phyloP scores from a whole-genome alignment of 371 early-diverging fungal genomes.

The Synchytrium microbalum region DNA sequence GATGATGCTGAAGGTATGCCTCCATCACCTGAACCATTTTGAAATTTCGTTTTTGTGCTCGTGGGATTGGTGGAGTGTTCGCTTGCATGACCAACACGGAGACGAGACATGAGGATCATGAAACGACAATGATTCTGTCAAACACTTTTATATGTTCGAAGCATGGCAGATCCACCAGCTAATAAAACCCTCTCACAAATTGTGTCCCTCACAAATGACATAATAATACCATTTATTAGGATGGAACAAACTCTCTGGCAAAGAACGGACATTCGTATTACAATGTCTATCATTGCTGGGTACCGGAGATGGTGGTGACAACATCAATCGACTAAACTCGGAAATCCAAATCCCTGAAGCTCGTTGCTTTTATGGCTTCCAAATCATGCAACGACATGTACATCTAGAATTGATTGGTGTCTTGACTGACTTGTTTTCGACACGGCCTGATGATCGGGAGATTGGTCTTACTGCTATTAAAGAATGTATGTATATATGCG shows the following conservation, averaged over 20 bases:
- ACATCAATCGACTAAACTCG: conserved; percentile 13
- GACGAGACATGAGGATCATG: too few species aligned
- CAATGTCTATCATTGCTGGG: conserved; percentile 11
- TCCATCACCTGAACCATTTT: neutral
- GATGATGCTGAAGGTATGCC: conserved; percentile 32
- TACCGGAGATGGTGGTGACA: neutral
- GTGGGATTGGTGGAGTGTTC: neutral
- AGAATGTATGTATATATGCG: conserved; percentile 11
- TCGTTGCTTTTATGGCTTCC: conserved; percentile 38
- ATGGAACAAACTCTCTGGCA: conserved; percentile 16
- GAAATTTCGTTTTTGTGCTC: too few species aligned
- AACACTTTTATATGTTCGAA: conserved; percentile 2
- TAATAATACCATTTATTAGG: conserved; percentile 5
- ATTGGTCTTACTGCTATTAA: conserved; percentile 8
- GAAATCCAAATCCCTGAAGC: conserved; percentile 39
- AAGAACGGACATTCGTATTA: conserved; percentile 19
- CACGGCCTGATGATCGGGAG: conserved; percentile 14
- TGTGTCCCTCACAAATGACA: too few species aligned
- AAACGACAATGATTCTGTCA: too few species aligned
- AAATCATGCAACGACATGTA: conserved; percentile 37
- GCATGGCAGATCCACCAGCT: neutral
- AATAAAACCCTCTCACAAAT: too few species aligned
- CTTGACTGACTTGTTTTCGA: conserved; percentile 20
- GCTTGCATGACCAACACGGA: neutral
- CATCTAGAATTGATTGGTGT: conserved; percentile 29